Evolutionary conservation across 768 basidiomycete species (phyloP), one percentile per base, ranked within the genome.

Genomic region (Fibroporia radiculosa): DNA sequence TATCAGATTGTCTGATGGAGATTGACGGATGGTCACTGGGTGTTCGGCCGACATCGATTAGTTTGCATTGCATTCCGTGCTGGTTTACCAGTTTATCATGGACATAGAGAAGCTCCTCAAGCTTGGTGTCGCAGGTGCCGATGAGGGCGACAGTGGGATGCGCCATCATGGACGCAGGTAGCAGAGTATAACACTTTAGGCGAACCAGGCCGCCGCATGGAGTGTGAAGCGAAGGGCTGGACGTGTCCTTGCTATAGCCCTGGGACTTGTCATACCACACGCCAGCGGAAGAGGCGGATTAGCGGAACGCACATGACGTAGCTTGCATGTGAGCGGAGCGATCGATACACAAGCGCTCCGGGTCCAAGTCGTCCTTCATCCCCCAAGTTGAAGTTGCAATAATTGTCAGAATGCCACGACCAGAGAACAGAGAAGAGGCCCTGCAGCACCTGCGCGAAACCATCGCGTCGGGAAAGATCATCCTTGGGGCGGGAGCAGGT

Each of bases 121-220:
- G 45, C 25, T 54, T 54, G 5, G 53, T 54, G 31, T 54, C 53
- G 53, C 53, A 54, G 6, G 53, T 54, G n/a, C 53, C 53, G 29
- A 54, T 47, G 25, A 54, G 29, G 16, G 39, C 47, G 22, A 54
- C 38, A 28, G 45, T 46, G 25, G 45, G 45, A 18, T 27, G 11
- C 8, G 45, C n/a, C n/a, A n/a, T n/a, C n/a, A n/a, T n/a, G n/a
- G n/a, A n/a, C n/a, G n/a, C n/a, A n/a, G n/a, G n/a, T n/a, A n/a
- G n/a, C n/a, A n/a, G n/a, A n/a, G n/a, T n/a, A n/a, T n/a, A n/a
- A n/a, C n/a, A n/a, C n/a, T n/a, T n/a, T n/a, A n/a, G n/a, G n/a
- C n/a, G n/a, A n/a, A n/a, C n/a, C n/a, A n/a, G n/a, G n/a, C n/a
- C n/a, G n/a, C n/a, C n/a, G n/a, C n/a, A n/a, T n/a, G n/a, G n/a